Conservation (phyloP, 495 filamentous ascomycete species). For the Thermothielavioides terrestris region DNA sequence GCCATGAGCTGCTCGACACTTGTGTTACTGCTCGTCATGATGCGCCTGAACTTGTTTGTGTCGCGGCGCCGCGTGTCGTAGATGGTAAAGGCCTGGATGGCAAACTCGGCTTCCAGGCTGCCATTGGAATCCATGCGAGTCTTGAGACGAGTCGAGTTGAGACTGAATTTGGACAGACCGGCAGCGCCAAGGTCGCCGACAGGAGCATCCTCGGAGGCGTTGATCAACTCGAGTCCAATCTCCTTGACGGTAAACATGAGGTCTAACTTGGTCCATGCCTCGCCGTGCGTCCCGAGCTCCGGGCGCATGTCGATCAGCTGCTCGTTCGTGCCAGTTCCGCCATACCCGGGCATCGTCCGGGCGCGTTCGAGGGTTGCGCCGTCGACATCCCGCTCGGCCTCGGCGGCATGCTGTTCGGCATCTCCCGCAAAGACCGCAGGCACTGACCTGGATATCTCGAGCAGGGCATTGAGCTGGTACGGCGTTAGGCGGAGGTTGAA, state of each 20-base stretch:
- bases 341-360: conserved; percentile 38
- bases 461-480: conserved; percentile 77
- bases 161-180: conserved; percentile 84
- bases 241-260: conserved; percentile 83
- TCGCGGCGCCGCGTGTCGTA: conserved; percentile 77
- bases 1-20: conserved; percentile 97
- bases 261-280: conserved; percentile 88
- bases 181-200: conserved; percentile 68
- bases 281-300: conserved; percentile 53
- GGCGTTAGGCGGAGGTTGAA: conserved; percentile 86
- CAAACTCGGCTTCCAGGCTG: conserved; percentile 83
- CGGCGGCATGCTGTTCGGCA: conserved; percentile 55
- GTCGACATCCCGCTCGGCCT: conserved; percentile 42
- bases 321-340: conserved; percentile 31
- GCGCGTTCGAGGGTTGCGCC: conserved; percentile 38
- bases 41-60: conserved; percentile 91
- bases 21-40: conserved; percentile 94
- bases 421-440: conserved; percentile 80
- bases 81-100: conserved; percentile 92
- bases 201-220: conserved; percentile 62
- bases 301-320: conserved; percentile 50
- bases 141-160: conserved; percentile 87
- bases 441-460: conserved; percentile 76
- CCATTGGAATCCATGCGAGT: conserved; percentile 90
- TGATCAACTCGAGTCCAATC: conserved; percentile 80